These are phyloP conservation scores for Syncephalastrum racemosum DNA, from an alignment of 371 early-diverging fungal species.

Conservation along the genomic window DNA sequence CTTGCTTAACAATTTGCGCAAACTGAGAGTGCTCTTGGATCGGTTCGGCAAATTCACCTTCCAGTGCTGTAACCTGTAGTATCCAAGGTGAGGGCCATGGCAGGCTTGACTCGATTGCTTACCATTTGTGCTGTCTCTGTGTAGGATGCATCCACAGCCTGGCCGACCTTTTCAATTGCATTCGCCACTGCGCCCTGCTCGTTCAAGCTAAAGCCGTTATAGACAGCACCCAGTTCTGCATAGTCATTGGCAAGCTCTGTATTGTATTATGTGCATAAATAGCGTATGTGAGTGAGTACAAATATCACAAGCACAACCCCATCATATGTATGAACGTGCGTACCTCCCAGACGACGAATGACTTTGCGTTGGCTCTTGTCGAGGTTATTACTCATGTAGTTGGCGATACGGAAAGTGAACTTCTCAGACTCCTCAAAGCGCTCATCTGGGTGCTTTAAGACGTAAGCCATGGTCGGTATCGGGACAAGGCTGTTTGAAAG, in stretches of 20 bases:
- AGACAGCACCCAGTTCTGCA: constrained; percentile 88
- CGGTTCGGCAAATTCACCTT: constrained; percentile 80
- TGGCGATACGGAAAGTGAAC: constrained; percentile 75
- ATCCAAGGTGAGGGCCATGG: background rate
- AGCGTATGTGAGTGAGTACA: background rate
- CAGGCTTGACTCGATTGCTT: background rate
- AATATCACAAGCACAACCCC: background rate
- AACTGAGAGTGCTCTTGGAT: constrained; percentile 89
- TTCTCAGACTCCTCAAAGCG: constrained; percentile 79
- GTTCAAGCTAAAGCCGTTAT: constrained; percentile 91
- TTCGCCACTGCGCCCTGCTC: constrained; percentile 74
- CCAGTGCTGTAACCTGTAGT: constrained; percentile 49
- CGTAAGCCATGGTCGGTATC: constrained; percentile 59
- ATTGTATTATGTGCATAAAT: background rate
- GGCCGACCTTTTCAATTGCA: constrained; percentile 88
- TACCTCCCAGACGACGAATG: constrained; percentile 70
- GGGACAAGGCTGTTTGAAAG: constrained; percentile 48
- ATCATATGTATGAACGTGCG: background rate
- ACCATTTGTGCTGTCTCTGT: constrained; percentile 74
- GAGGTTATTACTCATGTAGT: constrained; percentile 66
- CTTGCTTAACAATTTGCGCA: constrained; percentile 81
- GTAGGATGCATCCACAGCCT: constrained; percentile 85
- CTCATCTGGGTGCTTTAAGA: constrained; percentile 67
- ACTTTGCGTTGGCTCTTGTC: constrained; percentile 72
- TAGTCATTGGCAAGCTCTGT: constrained; percentile 68